These are phyloP conservation scores for Naganishia randhawae DNA, from an alignment of 768 basidiomycete genomes.

Conservation along the genomic window DNA sequence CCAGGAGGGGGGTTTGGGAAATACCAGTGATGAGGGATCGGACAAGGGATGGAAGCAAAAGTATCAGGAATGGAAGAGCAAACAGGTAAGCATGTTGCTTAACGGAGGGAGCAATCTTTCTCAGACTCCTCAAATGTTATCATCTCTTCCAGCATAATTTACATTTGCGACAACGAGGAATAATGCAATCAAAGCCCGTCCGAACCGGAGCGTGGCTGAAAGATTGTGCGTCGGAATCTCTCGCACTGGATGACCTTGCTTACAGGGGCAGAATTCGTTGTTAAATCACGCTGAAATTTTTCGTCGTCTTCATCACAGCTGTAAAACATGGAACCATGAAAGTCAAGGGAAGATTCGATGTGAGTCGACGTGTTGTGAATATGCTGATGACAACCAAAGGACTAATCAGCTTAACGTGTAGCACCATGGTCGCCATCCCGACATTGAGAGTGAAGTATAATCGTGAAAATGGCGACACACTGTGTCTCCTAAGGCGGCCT, in stretches of 20 bases:
- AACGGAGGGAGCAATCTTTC: neutral
- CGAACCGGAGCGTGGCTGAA: constrained; percentile 22
- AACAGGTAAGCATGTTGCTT: constrained; percentile 11
- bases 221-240: constrained; percentile 8
- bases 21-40: neutral
- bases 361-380: neutral
- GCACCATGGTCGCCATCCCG: constrained; percentile 21
- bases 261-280: neutral
- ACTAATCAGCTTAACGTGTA: neutral
- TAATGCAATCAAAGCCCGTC: constrained; percentile 21
- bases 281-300: neutral
- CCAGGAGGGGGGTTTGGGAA: neutral
- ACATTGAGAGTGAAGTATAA: constrained; percentile 23
- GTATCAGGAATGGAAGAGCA: constrained; percentile 20
- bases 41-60: constrained; percentile 16
- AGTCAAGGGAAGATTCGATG: constrained; percentile 21
- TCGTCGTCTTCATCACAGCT: neutral
- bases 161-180: constrained; percentile 21
- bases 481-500: too few species aligned
- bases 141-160: constrained; percentile 22
- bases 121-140: neutral
- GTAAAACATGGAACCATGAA: constrained; percentile 12
- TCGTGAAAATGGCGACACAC: too few species aligned
- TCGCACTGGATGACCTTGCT: too few species aligned
- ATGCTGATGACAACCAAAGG: neutral